Evolutionary conservation across 306 rosid genomes (phyloP).

Genomic region (Medicago ruthenica): DNA sequence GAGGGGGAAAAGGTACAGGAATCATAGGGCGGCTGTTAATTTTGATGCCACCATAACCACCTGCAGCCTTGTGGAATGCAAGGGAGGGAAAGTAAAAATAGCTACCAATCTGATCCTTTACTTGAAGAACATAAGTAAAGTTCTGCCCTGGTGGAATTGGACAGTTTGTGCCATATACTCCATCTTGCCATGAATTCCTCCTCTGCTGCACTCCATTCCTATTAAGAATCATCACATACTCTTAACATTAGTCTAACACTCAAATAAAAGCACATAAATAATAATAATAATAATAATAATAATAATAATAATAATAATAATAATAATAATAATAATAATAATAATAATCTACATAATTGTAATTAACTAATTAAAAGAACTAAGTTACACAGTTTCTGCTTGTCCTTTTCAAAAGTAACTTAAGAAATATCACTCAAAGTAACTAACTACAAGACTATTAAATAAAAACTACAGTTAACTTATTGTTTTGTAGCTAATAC

Average conservation of each 20-base stretch:
- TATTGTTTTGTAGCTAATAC: not conserved
- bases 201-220: constrained; percentile 95
- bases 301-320: not conserved
- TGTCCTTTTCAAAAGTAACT: not conserved
- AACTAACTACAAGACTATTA: not conserved
- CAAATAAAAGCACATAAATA: too few relatives aligned
- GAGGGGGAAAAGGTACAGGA: constrained; percentile 87
- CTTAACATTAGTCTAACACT: constrained; percentile 15
- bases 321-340: not conserved
- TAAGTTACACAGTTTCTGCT: not conserved
- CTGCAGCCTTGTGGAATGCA: constrained; percentile 88
- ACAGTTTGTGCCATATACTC: constrained; percentile 88
- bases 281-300: not conserved
- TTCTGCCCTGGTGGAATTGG: constrained; percentile 87
- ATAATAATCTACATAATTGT: too few relatives aligned
- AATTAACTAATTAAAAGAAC: not conserved
- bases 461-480: not conserved
- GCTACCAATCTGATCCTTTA: constrained; percentile 93
- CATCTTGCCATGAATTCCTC: constrained; percentile 96
- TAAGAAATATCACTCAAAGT: not conserved
- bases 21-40: constrained; percentile 75
- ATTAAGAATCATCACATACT: constrained; percentile 17
- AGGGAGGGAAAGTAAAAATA: constrained; percentile 90
- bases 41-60: constrained; percentile 82
- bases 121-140: constrained; percentile 89